Percentiles rank a stretch among this genome's conserved stretches.
phyloP scores from a whole-genome alignment of 306 rosid species.

The Trifolium fragiferum region DNA sequence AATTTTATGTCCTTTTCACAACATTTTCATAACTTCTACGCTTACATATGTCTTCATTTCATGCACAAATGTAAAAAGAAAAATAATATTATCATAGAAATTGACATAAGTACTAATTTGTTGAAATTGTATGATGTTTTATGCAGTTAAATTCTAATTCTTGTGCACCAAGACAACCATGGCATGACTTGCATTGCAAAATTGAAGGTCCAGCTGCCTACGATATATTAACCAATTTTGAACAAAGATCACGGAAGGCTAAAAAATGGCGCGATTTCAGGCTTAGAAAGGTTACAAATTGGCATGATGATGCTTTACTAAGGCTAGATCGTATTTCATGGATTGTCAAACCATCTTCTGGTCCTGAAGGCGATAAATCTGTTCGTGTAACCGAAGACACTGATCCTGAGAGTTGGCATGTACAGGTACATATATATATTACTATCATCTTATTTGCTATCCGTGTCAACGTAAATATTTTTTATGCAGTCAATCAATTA shows the following conservation, averaged over 20 bases:
- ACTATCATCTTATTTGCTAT: background rate
- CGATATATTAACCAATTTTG: slow-evolving; percentile 72
- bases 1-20: background rate
- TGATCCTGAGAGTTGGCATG: slow-evolving; percentile 73
- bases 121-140: slow-evolving; percentile 37
- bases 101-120: background rate
- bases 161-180: slow-evolving; percentile 68
- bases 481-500: background rate
- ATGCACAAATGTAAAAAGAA: background rate
- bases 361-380: slow-evolving; percentile 47
- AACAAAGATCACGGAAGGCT: slow-evolving; percentile 79
- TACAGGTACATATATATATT: slow-evolving; percentile 52
- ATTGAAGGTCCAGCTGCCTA: slow-evolving; percentile 87
- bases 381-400: slow-evolving; percentile 50
- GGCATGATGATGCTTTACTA: slow-evolving; percentile 75
- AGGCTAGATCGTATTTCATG: slow-evolving; percentile 70
- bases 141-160: slow-evolving; percentile 45
- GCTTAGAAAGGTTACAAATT: slow-evolving; percentile 58
- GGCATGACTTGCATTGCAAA: slow-evolving; percentile 68
- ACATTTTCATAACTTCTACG: background rate
- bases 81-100: background rate
- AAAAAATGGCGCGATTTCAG: slow-evolving; percentile 68
- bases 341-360: slow-evolving; percentile 58
- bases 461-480: background rate
- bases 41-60: no score